Evolutionary conservation across 495 filamentous ascomycete species (phyloP).

Genomic region (Neurospora sp.): DNA sequence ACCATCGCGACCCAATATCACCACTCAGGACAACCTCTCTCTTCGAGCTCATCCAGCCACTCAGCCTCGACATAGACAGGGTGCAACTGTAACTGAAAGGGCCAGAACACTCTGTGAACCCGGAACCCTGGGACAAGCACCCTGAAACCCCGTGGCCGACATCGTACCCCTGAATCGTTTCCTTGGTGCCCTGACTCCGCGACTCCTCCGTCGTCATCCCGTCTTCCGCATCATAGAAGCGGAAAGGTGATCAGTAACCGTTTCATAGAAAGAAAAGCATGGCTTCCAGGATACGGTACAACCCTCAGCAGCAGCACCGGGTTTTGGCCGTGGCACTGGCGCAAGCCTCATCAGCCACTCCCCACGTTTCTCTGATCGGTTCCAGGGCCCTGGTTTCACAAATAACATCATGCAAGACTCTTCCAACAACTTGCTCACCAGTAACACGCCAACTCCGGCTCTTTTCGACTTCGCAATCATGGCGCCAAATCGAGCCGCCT

Average conservation of each 20-base stretch:
- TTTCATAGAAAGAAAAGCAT: neutral
- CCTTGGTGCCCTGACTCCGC: neutral
- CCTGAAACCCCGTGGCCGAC: neutral
- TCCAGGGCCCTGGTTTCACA: neutral
- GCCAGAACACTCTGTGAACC: neutral
- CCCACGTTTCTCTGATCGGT: neutral
- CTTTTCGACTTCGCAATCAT: constrained; percentile 1
- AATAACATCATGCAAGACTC: neutral
- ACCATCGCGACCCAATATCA: neutral
- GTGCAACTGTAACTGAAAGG: neutral
- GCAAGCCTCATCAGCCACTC: neutral
- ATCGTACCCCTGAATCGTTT: neutral
- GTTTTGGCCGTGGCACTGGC: neutral
- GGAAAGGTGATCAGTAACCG: neutral
- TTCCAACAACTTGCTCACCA: neutral
- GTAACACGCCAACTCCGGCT: neutral
- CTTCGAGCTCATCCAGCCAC: neutral
- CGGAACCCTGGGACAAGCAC: neutral
- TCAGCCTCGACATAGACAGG: neutral
- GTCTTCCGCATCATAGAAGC: neutral
- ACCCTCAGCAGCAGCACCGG: neutral
- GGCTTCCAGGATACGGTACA: neutral
- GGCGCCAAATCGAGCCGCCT: constrained; percentile 1
- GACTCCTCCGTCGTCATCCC: neutral
- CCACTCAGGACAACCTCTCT: neutral